Conservation (phyloP, 768 basidiomycete genomes). For the Lactifluus pinguis region DNA sequence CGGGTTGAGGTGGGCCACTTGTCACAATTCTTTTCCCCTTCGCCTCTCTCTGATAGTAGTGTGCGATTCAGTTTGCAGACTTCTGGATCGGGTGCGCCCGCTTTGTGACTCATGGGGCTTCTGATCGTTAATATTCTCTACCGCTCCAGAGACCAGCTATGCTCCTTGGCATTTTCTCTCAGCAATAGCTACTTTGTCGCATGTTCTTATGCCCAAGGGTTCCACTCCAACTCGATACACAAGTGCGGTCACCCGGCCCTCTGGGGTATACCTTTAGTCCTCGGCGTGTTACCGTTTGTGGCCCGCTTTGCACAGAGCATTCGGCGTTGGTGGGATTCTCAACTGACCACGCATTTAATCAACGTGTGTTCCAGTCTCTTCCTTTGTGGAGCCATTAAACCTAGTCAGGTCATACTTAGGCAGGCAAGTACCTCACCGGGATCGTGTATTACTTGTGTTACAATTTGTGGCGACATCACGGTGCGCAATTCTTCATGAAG, state of each 20-base stretch:
- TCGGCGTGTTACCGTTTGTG: constrained; percentile 59
- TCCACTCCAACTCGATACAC: constrained; percentile 37
- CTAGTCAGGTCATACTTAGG: constrained; percentile 41
- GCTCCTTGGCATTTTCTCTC: constrained; percentile 68
- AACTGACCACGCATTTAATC: constrained; percentile 65
- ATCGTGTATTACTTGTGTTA: constrained; percentile 61
- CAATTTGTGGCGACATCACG: constrained; percentile 67
- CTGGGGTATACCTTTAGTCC: constrained; percentile 56
- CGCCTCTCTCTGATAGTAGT: background rate
- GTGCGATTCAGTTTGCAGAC: constrained; percentile 53
- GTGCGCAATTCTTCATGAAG: constrained; percentile 26
- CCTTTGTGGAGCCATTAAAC: background rate
- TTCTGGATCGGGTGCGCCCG: constrained; percentile 77
- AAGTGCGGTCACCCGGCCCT: constrained; percentile 37
- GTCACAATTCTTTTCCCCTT: background rate
- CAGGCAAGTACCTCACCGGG: constrained; percentile 71
- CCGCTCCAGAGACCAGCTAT: constrained; percentile 61
- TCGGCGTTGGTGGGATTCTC: constrained; percentile 78
- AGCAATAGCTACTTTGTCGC: constrained; percentile 64
- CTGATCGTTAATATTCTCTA: background rate
- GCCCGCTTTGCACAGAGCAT: constrained; percentile 80
- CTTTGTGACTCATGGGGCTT: background rate
- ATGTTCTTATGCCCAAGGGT: constrained; percentile 59
- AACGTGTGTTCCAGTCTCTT: constrained; percentile 47
- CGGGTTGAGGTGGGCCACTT: constrained; percentile 57